Conservation (phyloP, 495 filamentous ascomycete species). For the Pyronema domesticum region DNA sequence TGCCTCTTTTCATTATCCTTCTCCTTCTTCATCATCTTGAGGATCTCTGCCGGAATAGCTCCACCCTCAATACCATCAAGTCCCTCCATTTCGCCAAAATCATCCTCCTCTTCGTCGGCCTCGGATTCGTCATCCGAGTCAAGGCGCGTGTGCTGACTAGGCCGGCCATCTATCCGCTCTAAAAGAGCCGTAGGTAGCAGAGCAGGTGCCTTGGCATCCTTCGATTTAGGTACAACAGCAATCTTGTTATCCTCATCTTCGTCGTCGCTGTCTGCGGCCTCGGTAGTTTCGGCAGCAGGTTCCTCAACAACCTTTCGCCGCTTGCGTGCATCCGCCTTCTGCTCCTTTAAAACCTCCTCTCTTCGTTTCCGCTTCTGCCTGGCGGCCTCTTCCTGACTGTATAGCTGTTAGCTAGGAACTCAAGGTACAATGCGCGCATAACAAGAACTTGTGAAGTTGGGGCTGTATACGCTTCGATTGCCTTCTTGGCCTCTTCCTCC, state of each 20-base stretch:
- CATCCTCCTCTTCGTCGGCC: conserved; percentile 2
- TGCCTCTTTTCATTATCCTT: conserved; percentile 9
- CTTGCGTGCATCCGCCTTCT: conserved; percentile 14
- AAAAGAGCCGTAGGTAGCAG: background rate
- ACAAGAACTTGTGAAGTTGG: no score
- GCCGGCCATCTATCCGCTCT: background rate
- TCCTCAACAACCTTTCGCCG: conserved; percentile 3
- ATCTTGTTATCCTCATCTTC: background rate
- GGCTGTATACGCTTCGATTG: conserved; percentile 16
- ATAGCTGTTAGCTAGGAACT: conserved; percentile 1
- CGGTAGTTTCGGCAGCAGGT: conserved; percentile 1
- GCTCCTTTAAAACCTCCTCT: conserved; percentile 17
- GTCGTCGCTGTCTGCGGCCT: background rate
- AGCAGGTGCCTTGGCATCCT: background rate
- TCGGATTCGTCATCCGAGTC: background rate
- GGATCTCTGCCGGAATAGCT: background rate
- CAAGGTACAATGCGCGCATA: background rate
- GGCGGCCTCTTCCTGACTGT: conserved; percentile 14
- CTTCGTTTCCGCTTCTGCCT: conserved; percentile 18
- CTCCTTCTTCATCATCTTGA: background rate
- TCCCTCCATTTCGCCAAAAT: background rate
- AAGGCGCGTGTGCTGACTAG: background rate
- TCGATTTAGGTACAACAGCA: background rate
- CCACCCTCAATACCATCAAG: background rate
- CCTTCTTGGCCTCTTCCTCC: conserved; percentile 13